Evolutionary conservation across 2,329 filamentous ascomycete species (phyloP).

Genomic region (Tolypocladium amazonense): DNA sequence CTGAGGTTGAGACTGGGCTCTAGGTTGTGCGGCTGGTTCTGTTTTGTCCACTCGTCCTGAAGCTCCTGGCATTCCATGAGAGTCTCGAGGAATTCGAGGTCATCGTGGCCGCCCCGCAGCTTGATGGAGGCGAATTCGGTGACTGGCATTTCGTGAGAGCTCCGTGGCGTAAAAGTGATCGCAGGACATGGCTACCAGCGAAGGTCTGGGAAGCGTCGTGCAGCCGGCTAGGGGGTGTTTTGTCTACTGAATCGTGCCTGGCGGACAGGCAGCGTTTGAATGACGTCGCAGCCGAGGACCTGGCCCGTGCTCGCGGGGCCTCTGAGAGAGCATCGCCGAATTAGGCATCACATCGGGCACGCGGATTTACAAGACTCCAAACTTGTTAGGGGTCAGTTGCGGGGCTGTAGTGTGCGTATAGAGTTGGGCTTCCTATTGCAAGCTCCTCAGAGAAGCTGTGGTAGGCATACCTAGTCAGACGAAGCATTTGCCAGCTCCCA

Average conservation of each 20-base stretch:
- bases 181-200: background rate
- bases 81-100: conserved; percentile 20
- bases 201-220: background rate
- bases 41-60: conserved; percentile 29
- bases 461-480: background rate
- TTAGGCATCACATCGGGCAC: background rate
- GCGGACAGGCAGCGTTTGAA: background rate
- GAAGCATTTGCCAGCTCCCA: background rate
- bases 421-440: background rate
- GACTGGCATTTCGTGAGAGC: conserved; percentile 21
- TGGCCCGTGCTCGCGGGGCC: background rate
- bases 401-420: background rate
- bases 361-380: background rate
- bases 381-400: background rate
- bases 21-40: conserved; percentile 23
- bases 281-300: background rate
- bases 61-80: conserved; percentile 19
- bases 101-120: conserved; percentile 16
- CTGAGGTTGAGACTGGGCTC: conserved; percentile 21
- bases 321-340: background rate
- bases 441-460: background rate
- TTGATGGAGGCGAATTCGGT: conserved; percentile 28
- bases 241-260: background rate
- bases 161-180: background rate
- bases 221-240: background rate